These are phyloP conservation scores for Didymella pinodella DNA, from an alignment of 2,329 filamentous ascomycete genomes.

Conservation along the genomic window DNA sequence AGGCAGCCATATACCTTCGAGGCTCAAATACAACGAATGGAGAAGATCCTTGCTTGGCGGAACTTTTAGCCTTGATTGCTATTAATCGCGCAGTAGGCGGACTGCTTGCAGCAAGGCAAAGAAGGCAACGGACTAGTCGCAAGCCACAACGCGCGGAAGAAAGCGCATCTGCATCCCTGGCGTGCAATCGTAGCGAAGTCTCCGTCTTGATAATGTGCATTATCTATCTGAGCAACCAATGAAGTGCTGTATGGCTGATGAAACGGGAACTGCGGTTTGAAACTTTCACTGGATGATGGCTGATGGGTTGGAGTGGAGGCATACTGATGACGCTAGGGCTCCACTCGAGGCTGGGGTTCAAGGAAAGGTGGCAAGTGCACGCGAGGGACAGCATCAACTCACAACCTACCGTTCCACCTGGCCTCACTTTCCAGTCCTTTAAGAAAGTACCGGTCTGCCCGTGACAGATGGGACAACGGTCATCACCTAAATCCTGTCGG, in stretches of 20 bases:
- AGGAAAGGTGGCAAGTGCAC: constrained; percentile 3
- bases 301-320: not conserved
- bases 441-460: constrained; percentile 2
- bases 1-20: not conserved
- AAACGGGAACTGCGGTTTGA: not conserved
- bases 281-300: not conserved
- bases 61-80: not conserved
- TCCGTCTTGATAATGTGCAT: not conserved
- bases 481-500: not conserved
- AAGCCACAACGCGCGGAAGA: not conserved
- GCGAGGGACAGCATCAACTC: not conserved
- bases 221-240: not conserved
- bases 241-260: not conserved
- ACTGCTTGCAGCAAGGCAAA: not conserved
- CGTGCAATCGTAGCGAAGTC: not conserved
- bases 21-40: not conserved
- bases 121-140: not conserved
- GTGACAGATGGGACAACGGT: not conserved
- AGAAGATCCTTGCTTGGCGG: not conserved
- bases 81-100: not conserved
- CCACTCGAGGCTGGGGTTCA: not conserved
- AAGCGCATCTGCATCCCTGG: not conserved
- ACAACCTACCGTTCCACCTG: not conserved
- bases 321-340: not conserved
- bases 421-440: not conserved